phyloP scores from a whole-genome alignment of 2,329 filamentous ascomycete genomes.

The Lecanicillium sp. region DNA sequence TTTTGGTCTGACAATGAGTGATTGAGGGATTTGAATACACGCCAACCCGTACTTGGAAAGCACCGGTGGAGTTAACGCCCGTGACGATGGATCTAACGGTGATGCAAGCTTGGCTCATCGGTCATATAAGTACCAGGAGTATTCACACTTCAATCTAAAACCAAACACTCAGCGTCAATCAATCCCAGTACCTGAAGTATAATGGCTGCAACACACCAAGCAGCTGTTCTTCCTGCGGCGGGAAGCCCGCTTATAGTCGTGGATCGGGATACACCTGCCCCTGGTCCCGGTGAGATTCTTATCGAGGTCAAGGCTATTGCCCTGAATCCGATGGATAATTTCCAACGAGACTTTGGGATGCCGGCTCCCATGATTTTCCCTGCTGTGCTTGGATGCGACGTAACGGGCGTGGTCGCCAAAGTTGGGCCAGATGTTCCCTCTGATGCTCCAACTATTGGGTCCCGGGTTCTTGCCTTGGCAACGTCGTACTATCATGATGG shows the following conservation, averaged over 20 bases:
- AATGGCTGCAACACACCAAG: conserved; percentile 2
- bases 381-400: conserved; percentile 18
- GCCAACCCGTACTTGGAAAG: too few relatives aligned
- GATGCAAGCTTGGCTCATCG: too few relatives aligned
- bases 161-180: too few relatives aligned
- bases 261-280: conserved; percentile 8
- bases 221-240: conserved; percentile 7
- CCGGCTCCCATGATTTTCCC: conserved; percentile 12
- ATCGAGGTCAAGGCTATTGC: conserved; percentile 18
- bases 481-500: not conserved
- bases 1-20: too few relatives aligned
- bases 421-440: conserved; percentile 20
- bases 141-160: too few relatives aligned
- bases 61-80: too few relatives aligned
- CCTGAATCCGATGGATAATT: conserved; percentile 20
- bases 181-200: too few relatives aligned
- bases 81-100: too few relatives aligned
- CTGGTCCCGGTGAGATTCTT: conserved; percentile 15
- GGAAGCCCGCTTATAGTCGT: conserved; percentile 7
- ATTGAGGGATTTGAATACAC: too few relatives aligned
- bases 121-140: too few relatives aligned
- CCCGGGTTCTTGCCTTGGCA: not conserved
- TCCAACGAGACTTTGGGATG: conserved; percentile 18
- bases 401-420: conserved; percentile 21
- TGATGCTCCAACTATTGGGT: conserved; percentile 8